These are phyloP conservation scores for Metschnikowia lachancei DNA, from an alignment of 805 yeast species.

Conservation along the genomic window DNA sequence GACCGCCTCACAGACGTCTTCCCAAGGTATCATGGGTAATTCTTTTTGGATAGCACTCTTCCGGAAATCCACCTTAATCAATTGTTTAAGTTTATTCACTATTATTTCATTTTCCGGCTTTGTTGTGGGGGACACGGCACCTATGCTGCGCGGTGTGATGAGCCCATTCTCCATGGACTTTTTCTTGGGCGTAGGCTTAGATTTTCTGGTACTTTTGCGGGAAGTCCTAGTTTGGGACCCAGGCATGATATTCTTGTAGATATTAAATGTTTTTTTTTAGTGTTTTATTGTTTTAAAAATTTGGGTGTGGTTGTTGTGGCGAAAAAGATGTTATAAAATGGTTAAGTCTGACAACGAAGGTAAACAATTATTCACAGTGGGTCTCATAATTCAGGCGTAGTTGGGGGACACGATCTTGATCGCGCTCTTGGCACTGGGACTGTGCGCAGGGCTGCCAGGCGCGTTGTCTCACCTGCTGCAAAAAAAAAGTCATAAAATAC, in stretches of 20 bases:
- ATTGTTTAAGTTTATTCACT: background rate
- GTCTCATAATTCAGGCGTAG: background rate
- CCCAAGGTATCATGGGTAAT: slow-evolving; percentile 11
- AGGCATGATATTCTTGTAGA: background rate
- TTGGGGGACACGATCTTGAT: background rate
- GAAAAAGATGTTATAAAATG: too few species aligned
- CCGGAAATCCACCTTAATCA: slow-evolving; percentile 8
- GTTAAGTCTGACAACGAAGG: background rate
- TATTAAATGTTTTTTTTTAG: background rate
- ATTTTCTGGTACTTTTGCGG: background rate
- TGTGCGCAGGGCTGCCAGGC: background rate
- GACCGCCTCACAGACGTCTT: slow-evolving; percentile 4
- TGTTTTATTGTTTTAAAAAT: too few species aligned
- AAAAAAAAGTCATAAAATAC: background rate
- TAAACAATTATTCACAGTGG: background rate
- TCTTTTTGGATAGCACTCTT: slow-evolving; percentile 5
- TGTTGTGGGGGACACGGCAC: slow-evolving; percentile 4
- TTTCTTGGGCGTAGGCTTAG: background rate
- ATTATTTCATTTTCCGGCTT: background rate
- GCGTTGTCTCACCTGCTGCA: background rate
- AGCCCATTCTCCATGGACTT: slow-evolving; percentile 4
- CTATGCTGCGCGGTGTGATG: slow-evolving; percentile 11
- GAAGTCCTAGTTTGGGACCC: slow-evolving; percentile 2
- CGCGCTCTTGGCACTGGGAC: background rate
- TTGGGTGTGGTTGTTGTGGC: too few species aligned